phyloP scores from a whole-genome alignment of 495 filamentous ascomycete genomes.

The Penicillium desertorum region DNA sequence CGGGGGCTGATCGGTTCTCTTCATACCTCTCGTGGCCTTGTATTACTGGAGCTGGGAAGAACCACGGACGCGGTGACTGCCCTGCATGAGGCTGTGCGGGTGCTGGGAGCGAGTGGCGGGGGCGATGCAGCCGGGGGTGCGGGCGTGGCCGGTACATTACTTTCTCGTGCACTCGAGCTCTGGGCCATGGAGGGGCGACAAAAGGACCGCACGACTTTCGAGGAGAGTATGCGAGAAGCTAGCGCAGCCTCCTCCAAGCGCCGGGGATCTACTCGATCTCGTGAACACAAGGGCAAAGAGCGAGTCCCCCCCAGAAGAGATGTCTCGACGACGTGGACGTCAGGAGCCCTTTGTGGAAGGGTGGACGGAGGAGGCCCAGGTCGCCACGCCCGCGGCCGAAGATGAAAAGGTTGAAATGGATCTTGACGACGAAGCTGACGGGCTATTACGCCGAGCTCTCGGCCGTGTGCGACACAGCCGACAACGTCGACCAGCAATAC shows the following conservation, averaged over 20 bases:
- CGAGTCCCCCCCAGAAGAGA: conserved; percentile 15
- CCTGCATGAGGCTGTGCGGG: conserved; percentile 68
- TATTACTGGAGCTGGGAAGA: conserved; percentile 65
- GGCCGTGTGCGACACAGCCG: conserved; percentile 36
- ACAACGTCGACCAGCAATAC: conserved; percentile 21
- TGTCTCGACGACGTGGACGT: conserved; percentile 27
- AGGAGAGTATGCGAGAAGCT: conserved; percentile 4
- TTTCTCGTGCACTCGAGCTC: conserved; percentile 72
- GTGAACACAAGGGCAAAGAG: conserved; percentile 33
- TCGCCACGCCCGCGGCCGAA: conserved; percentile 21
- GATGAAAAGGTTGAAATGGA: conserved; percentile 47
- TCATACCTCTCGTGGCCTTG: conserved; percentile 57
- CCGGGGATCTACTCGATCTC: conserved; percentile 26
- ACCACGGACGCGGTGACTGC: conserved; percentile 65
- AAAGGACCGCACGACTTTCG: conserved; percentile 14
- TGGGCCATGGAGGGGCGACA: conserved; percentile 51
- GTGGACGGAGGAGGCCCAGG: conserved; percentile 41
- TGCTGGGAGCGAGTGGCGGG: conserved; percentile 50
- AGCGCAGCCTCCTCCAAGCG: conserved; percentile 10
- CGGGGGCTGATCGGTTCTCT: conserved; percentile 46
- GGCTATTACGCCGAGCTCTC: conserved; percentile 37
- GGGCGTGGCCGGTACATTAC: conserved; percentile 70
- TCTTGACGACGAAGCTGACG: conserved; percentile 44
- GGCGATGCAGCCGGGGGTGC: conserved; percentile 62
- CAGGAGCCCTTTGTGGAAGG: conserved; percentile 31